Evolutionary conservation across 768 basidiomycete species (phyloP), one percentile per base, ranked within the genome.

Genomic region (Mycena venus): DNA sequence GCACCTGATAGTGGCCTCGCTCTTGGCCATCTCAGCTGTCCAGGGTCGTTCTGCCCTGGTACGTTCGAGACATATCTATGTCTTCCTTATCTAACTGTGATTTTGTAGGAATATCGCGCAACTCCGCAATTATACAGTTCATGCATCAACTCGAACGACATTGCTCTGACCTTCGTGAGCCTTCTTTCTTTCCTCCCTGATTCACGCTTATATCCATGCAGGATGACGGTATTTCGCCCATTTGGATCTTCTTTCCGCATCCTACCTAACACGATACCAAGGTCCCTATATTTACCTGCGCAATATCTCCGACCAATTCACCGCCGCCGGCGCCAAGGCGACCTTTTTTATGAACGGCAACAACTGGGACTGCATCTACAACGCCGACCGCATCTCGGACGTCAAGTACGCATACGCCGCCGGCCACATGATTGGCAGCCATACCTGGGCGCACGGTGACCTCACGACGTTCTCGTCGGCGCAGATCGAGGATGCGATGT

Each of bases 401-500:
- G 80, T 87, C 77, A 84, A 83, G 60, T 83, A 84, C 70, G 85
- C 83, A 7, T 85, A 84, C 55, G 75, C 79, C 56, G 79, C 82
- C n/a, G 87, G 86, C 21, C 84, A 55, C 25, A 51, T 51, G 49
- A 51, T 51, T 10, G 49, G 49, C 3, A 51, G 49, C 49, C 49
- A 51, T 25, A 51, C 49, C 49, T 51, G 49, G 49, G 3, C 49
- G 49, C 49, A 51, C 25, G 49, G 23, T 7, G 25, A 51, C 25
- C 49, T 51, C n/a, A 10, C 4, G 2, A 25, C 49, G 23, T 27
- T 51, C 49, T 25, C 49, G 23, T 8, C 23, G 2, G 23, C 23
- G n/a, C 49, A 51, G 49, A 51, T 51, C 49, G 23, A 51, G 49
- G 77, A 83, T 38, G 83, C 84, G 68, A 83, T 86, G 78, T 82